Percentiles rank a stretch among this genome's conserved stretches.
These are phyloP conservation scores for Phialophora expanda DNA, from an alignment of 2,329 filamentous ascomycete species.

Conservation along the genomic window DNA sequence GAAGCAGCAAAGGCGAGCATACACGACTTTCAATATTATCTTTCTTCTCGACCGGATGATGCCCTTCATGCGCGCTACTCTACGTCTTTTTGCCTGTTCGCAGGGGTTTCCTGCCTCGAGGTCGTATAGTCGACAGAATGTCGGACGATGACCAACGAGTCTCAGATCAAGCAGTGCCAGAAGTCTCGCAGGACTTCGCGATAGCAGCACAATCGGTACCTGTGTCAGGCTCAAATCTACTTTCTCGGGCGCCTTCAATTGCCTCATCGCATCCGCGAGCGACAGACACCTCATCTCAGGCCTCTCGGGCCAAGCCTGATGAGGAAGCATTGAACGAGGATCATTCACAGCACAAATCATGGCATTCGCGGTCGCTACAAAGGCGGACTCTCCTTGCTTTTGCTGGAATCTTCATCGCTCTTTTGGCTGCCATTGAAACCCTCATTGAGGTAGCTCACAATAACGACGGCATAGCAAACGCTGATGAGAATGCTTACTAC, in stretches of 20 bases:
- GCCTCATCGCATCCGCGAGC: neutral
- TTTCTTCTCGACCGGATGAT: neutral
- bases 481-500: slow-evolving; percentile 3
- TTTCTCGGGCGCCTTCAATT: neutral
- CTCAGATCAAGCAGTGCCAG: neutral
- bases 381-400: neutral
- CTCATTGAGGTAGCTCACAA: neutral
- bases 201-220: neutral
- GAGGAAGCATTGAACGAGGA: neutral
- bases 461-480: neutral
- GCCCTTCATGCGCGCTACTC: neutral
- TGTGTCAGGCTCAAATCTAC: neutral
- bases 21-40: neutral
- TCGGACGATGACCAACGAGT: neutral
- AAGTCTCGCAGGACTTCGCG: neutral
- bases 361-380: neutral
- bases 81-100: neutral
- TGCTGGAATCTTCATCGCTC: neutral
- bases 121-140: neutral
- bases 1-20: neutral
- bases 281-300: neutral
- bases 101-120: neutral
- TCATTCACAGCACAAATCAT: neutral
- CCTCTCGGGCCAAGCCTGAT: neutral
- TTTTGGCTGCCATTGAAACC: neutral